A percentile compares a stretch with the other conserved stretches of the same genome.
phyloP scores from a whole-genome alignment of 2,329 filamentous ascomycete species.

The Exophiala sp. region DNA sequence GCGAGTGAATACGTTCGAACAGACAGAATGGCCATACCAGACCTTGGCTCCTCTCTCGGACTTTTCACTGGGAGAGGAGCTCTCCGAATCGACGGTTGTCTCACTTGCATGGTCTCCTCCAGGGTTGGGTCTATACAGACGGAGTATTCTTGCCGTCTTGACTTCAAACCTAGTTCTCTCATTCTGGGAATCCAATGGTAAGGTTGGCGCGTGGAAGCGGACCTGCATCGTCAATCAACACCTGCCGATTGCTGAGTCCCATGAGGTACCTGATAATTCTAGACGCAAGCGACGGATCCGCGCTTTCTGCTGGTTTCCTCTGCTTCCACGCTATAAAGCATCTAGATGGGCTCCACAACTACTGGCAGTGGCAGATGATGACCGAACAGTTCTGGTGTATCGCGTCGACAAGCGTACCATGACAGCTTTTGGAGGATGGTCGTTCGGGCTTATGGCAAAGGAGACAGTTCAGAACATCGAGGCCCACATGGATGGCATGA shows the following conservation, averaged over 20 bases:
- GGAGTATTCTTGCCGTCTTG: slow-evolving; percentile 51
- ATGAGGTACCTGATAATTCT: slow-evolving; percentile 24
- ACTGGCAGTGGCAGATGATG: slow-evolving; percentile 37
- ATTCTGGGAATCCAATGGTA: slow-evolving; percentile 49
- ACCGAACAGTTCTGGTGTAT: slow-evolving; percentile 17
- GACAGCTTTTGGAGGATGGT: slow-evolving; percentile 17
- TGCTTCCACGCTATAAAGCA: slow-evolving; percentile 7
- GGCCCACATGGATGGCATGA: neutral
- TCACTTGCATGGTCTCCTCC: slow-evolving; percentile 52
- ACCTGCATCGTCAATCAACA: slow-evolving; percentile 48
- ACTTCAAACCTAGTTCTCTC: slow-evolving; percentile 53
- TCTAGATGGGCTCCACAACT: slow-evolving; percentile 35
- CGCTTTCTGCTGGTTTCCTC: slow-evolving; percentile 39
- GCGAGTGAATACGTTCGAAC: slow-evolving; percentile 48
- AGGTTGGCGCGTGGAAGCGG: slow-evolving; percentile 47
- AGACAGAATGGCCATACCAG: slow-evolving; percentile 45
- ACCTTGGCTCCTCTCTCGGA: slow-evolving; percentile 42
- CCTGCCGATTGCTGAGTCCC: slow-evolving; percentile 32
- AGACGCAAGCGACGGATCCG: slow-evolving; percentile 35
- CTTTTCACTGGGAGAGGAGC: slow-evolving; percentile 55
- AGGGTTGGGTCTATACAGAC: slow-evolving; percentile 50
- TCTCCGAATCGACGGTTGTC: slow-evolving; percentile 48
- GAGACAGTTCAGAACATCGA: neutral
- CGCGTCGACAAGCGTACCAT: slow-evolving; percentile 17
- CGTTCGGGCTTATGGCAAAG: slow-evolving; percentile 8